These are phyloP conservation scores for Colletotrichum sp. DNA, from an alignment of 2,329 filamentous ascomycete genomes.

Conservation along the genomic window DNA sequence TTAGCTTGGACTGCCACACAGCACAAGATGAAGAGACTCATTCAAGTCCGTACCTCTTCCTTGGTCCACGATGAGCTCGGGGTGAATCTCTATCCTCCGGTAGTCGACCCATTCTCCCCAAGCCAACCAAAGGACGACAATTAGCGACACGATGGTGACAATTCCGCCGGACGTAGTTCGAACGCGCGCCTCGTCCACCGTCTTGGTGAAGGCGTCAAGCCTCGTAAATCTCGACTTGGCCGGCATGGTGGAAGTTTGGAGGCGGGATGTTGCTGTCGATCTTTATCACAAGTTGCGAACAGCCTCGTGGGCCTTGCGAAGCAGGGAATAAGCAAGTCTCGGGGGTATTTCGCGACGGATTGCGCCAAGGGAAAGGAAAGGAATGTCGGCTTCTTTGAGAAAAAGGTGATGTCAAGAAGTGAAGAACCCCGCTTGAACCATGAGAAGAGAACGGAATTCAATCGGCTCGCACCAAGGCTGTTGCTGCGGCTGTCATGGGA, in stretches of 20 bases:
- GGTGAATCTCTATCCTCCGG: conserved; percentile 81
- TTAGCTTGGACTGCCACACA: conserved; percentile 24
- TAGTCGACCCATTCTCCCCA: conserved; percentile 98
- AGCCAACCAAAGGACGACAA: conserved; percentile 86
- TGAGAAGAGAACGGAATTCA: neutral
- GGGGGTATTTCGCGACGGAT: neutral
- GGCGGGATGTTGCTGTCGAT: neutral
- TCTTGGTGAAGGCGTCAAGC: conserved; percentile 99
- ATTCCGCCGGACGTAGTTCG: conserved; percentile 95
- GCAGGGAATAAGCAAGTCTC: neutral
- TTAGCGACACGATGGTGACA: conserved; percentile 88
- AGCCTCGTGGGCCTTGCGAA: conserved; percentile 6
- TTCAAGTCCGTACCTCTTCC: conserved; percentile 72
- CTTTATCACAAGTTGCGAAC: neutral
- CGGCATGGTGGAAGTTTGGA: conserved; percentile 64
- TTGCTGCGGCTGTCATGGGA: neutral
- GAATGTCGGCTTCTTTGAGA: neutral
- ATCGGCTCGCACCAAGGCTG: neutral
- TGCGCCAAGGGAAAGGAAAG: conserved; percentile 23
- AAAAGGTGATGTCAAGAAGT: conserved; percentile 13
- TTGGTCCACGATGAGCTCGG: conserved; percentile 95
- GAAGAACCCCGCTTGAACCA: conserved; percentile 15
- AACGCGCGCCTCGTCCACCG: conserved; percentile 95
- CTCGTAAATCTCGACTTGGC: conserved; percentile 92
- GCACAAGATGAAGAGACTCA: neutral